Evolutionary conservation across 2,329 filamentous ascomycete genomes (phyloP).

Genomic region (Neoarthrinium moseri): DNA sequence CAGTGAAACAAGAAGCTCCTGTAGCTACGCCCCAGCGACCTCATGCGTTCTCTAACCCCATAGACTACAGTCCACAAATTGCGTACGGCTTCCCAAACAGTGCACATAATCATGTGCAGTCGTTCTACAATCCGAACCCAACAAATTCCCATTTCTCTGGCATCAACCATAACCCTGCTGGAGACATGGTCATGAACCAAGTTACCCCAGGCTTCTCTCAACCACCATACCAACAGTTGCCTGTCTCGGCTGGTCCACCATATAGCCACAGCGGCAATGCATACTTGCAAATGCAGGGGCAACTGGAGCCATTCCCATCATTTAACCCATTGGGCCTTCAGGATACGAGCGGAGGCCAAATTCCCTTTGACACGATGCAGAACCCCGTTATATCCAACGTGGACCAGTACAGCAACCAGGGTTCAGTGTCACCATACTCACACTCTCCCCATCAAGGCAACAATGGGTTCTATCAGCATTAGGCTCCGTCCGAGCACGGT

Average conservation of each 20-base stretch:
- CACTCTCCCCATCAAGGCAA: slow-evolving; percentile 39
- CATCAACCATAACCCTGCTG: slow-evolving; percentile 14
- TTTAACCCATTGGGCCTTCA: slow-evolving; percentile 36
- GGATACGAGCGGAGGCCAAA: slow-evolving; percentile 22
- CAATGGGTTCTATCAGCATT: slow-evolving; percentile 36
- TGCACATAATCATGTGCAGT: slow-evolving; percentile 15
- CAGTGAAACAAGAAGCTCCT: slow-evolving; percentile 29
- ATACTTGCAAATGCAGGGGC: slow-evolving; percentile 29
- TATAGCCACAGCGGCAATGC: slow-evolving; percentile 23
- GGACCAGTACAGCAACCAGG: slow-evolving; percentile 37
- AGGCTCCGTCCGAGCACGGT: no score
- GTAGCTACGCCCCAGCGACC: slow-evolving; percentile 17
- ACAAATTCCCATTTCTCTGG: background rate
- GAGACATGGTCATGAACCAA: slow-evolving; percentile 21
- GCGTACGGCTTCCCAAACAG: slow-evolving; percentile 17
- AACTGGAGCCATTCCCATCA: slow-evolving; percentile 36
- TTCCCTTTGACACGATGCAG: slow-evolving; percentile 32
- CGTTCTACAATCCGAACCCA: slow-evolving; percentile 18
- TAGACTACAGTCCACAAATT: slow-evolving; percentile 16
- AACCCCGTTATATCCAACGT: slow-evolving; percentile 27
- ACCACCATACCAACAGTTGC: slow-evolving; percentile 27
- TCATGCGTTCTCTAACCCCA: slow-evolving; percentile 15
- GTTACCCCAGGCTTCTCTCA: slow-evolving; percentile 16
- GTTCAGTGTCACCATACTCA: slow-evolving; percentile 41
- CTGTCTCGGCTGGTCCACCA: slow-evolving; percentile 25